Evolutionary conservation across 805 yeast genomes (phyloP), one percentile per base, ranked within the genome.

Genomic region (Wickerhamomyces xylosicus): DNA sequence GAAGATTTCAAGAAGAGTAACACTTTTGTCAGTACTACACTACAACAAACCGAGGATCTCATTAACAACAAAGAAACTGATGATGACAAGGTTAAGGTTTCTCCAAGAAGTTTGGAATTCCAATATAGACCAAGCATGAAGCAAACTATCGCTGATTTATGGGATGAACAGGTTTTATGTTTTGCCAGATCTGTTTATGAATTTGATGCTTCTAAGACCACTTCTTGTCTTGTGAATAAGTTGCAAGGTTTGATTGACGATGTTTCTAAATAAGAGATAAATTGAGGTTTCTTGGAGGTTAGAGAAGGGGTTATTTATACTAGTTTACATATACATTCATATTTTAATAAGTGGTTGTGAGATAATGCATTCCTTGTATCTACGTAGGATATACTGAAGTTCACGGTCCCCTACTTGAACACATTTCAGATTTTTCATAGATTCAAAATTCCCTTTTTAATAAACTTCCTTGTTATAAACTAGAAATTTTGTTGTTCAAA

Each of bases 131-230:
- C 68, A 21, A 67, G 83, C 22, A 58, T 64, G 25, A 51, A 51
- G 9, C 87, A 85, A 56, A 79, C 87, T 0, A 64, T 72, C 43
- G 81, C 78, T 47, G 94, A 84, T 51, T 66, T 83, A 33, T 84
- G 95, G 95, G 79, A 84, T 53, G 77, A 73, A 34, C 89, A 82
- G 54, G 70, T 84, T 39, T 67, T 80, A 41, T 65, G 63, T 34
- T 69, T 72, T 42, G 84, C 78, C 18, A 75, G 76, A 47, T 79
- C 82, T 73, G 47, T 81, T 13, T 81, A 80, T 50, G 51, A 69
- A 35, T 63, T 74, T 44, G 67, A 69, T 54, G 61, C 75, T 70
- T 63, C 71, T 57, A 59, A 62, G 41, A 49, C 35, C 16, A 36
- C 45, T 7, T 36, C 46, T 5, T 36, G 35, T n/a, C 39, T 46